phyloP scores from a whole-genome alignment of 2,329 filamentous ascomycete genomes.

The Xylariaceae sp. region DNA sequence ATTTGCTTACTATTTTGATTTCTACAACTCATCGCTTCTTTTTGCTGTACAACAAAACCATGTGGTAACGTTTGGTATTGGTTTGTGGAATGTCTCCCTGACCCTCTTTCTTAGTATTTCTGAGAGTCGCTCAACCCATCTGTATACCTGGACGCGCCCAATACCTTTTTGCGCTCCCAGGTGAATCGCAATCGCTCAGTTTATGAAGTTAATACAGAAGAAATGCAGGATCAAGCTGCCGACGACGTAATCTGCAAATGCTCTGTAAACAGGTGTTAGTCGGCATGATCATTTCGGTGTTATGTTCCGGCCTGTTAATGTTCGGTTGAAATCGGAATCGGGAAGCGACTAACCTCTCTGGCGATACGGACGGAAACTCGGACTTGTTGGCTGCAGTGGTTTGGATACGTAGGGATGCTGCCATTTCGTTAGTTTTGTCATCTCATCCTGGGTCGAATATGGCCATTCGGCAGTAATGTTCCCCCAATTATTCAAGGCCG shows the following conservation, averaged over 20 bases:
- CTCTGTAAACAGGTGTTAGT: conserved; percentile 59
- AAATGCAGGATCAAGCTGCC: conserved; percentile 95
- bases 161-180: conserved; percentile 8
- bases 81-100: not conserved
- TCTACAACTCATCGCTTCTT: conserved; percentile 8
- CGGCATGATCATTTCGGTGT: too few species aligned
- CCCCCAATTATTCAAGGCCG: too few species aligned
- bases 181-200: conserved; percentile 64
- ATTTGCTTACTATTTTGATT: conserved; percentile 11
- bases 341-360: conserved; percentile 61
- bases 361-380: conserved; percentile 71
- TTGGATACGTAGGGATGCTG: conserved; percentile 79
- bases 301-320: too few species aligned
- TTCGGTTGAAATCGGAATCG: too few species aligned
- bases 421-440: conserved; percentile 11
- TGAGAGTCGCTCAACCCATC: conserved; percentile 4
- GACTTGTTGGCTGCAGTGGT: conserved; percentile 76
- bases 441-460: not conserved
- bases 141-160: conserved; percentile 2
- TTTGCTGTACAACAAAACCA: conserved; percentile 10
- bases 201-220: conserved; percentile 99
- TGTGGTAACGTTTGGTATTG: not conserved
- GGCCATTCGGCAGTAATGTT: too few species aligned
- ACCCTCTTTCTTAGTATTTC: not conserved
- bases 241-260: conserved; percentile 93